A percentile compares a stretch with the other conserved stretches of the same genome.
These are phyloP conservation scores for Multifurca ochricompacta DNA, from an alignment of 768 basidiomycete genomes.

Conservation along the genomic window DNA sequence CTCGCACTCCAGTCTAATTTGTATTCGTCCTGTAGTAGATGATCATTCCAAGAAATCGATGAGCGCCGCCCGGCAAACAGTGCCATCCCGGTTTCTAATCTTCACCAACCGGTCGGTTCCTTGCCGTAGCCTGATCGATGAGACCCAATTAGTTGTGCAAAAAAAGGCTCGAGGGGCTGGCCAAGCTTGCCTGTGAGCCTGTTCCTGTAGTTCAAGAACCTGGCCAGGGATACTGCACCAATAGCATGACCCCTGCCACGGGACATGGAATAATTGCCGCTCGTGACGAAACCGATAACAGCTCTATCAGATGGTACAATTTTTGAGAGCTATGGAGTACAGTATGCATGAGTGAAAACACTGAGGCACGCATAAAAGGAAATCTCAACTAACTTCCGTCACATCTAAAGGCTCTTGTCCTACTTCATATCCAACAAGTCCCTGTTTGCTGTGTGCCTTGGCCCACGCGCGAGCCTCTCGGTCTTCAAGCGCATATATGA, in stretches of 20 bases:
- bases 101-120: slow-evolving; percentile 42
- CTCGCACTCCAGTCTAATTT: slow-evolving; percentile 2
- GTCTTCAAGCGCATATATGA: slow-evolving; percentile 58
- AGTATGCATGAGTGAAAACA: slow-evolving; percentile 6
- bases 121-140: slow-evolving; percentile 7
- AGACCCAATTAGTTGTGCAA: background rate
- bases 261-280: slow-evolving; percentile 74
- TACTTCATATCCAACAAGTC: slow-evolving; percentile 16
- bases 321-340: slow-evolving; percentile 37
- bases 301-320: slow-evolving; percentile 33
- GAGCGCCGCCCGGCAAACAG: slow-evolving; percentile 14
- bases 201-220: slow-evolving; percentile 46
- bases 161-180: background rate
- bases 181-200: slow-evolving; percentile 33
- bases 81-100: slow-evolving; percentile 51
- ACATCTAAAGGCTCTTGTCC: slow-evolving; percentile 24
- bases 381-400: slow-evolving; percentile 25
- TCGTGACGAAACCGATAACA: slow-evolving; percentile 77
- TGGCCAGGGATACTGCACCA: slow-evolving; percentile 57
- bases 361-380: background rate
- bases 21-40: slow-evolving; percentile 9
- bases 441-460: slow-evolving; percentile 27
- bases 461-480: slow-evolving; percentile 45
- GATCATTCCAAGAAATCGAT: slow-evolving; percentile 14
- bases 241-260: slow-evolving; percentile 73